Base-by-base conservation (phyloP, 2,329 filamentous ascomycete genomes). In the Scopulariopsis brevicaulis region DNA sequence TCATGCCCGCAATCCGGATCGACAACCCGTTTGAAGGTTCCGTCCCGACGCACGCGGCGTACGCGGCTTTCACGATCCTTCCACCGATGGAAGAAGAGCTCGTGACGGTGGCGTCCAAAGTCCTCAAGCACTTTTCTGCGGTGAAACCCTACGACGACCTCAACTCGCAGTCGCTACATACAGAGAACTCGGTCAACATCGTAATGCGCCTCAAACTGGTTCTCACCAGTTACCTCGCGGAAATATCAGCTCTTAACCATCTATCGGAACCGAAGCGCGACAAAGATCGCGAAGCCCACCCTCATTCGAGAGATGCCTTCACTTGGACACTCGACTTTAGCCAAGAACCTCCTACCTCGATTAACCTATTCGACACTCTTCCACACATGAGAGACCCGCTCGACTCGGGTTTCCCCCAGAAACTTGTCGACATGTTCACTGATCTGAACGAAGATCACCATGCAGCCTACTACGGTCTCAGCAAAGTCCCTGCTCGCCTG, bases 401-500 rank as follows among this genome's bases (percentile, higher is more conserved):
- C 12, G 56, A 54, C 1, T 11, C 14, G 0, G 53, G 58, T 1
- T 62, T 73, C 3, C 65, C 69, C 0, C 20, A 55, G 2, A 24
- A 61, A 1, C 59, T 73, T 5, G 25, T 70, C 1, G 46, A 64
- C 0, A 68, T 64, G 35, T 73, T 71, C 58, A 56, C 58, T 1
- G 62, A 65, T 0, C 69, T 77, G 54, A 71, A 77, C 24, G 35
- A 59, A 0, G 69, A 77, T n/a, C 75, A 77, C 35, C 61, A 61
- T 1, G 56, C 61, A 0, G 74, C 74, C 0, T 74, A 75, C 37
- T 32, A 66, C 0, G 67, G 67, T 0, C 65, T 77, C 0, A 59
- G 61, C 1, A 61, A 61, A 1, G 71, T 78, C 12, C 73, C 74
- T 0, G 74, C 72, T n/a, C 72, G 74, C 0, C 60, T 78, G 1